Conservation (phyloP, 371 early-diverging fungal species). For the Mortierella sp. region DNA sequence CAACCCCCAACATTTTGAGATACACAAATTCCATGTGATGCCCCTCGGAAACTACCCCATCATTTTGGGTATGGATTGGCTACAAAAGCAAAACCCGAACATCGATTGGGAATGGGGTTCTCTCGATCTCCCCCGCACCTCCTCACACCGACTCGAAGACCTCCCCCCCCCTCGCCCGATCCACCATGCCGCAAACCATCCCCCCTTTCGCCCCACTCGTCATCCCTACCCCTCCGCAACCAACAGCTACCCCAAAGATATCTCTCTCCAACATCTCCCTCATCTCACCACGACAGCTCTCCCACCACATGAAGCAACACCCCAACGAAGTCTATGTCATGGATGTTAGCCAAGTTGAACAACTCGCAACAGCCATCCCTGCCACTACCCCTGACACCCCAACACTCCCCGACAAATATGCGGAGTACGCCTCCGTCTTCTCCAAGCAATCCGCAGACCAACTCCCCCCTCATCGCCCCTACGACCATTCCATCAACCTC, state of each 20-base stretch:
- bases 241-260: too few relatives aligned
- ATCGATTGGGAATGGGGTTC: too few relatives aligned
- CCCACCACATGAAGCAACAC: neutral
- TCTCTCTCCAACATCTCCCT: constrained; percentile 17
- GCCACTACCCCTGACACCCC: neutral
- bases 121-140: too few relatives aligned
- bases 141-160: too few relatives aligned
- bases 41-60: neutral
- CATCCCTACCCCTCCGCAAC: neutral
- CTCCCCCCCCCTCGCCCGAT: too few relatives aligned
- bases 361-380: neutral
- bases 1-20: too few relatives aligned
- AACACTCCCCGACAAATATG: constrained; percentile 19
- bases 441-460: constrained; percentile 17
- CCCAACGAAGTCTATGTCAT: constrained; percentile 8
- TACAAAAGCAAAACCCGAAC: too few relatives aligned
- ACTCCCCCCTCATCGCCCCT: constrained; percentile 38
- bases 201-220: neutral
- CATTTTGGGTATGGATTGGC: neutral
- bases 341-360: constrained; percentile 6
- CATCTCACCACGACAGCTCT: constrained; percentile 10
- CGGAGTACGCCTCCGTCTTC: constrained; percentile 28
- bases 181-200: neutral
- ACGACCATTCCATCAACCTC: constrained; percentile 21
- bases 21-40: too few relatives aligned